A percentile compares a stretch with the other conserved stretches of the same genome.
Conservation (phyloP, 192 early-diverging fungal genomes). For the Thamnidium elegans region DNA sequence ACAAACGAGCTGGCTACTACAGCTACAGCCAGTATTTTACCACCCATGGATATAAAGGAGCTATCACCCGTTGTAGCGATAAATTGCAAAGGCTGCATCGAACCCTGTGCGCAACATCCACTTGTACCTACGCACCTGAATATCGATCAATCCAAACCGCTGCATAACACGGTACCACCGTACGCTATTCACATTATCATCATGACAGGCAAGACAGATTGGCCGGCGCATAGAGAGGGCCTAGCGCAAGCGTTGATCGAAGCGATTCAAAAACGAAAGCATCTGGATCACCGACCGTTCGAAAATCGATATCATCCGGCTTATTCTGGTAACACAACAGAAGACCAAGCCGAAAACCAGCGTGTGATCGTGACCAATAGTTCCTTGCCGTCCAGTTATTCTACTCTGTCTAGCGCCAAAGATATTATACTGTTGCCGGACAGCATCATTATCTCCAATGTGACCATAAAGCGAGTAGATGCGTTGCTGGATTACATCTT, state of each 20-base stretch:
- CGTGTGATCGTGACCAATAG: conserved; percentile 11
- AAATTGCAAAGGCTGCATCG: conserved; percentile 7
- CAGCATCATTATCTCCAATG: conserved; percentile 44
- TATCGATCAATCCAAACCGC: conserved; percentile 15
- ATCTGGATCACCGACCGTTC: background rate
- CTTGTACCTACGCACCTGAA: conserved; percentile 9
- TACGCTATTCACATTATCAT: conserved; percentile 18
- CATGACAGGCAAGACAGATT: conserved; percentile 10
- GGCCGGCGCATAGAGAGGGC: conserved; percentile 17
- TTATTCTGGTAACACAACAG: background rate
- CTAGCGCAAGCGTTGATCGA: conserved; percentile 9
- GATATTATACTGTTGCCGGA: conserved; percentile 36
- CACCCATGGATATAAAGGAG: background rate
- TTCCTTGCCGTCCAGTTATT: conserved; percentile 13
- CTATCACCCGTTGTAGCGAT: background rate
- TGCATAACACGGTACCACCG: conserved; percentile 15
- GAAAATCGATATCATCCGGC: background rate
- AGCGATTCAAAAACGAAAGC: background rate
- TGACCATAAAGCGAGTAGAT: conserved; percentile 29
- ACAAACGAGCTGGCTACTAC: background rate
- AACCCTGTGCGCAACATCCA: conserved; percentile 9
- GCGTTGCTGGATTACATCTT: conserved; percentile 42
- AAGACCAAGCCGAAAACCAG: background rate
- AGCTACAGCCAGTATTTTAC: background rate
- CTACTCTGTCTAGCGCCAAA: background rate